Evolutionary conservation across 1,284 basidiomycete species (phyloP).

Genomic region (Xerocomus amazonicus): DNA sequence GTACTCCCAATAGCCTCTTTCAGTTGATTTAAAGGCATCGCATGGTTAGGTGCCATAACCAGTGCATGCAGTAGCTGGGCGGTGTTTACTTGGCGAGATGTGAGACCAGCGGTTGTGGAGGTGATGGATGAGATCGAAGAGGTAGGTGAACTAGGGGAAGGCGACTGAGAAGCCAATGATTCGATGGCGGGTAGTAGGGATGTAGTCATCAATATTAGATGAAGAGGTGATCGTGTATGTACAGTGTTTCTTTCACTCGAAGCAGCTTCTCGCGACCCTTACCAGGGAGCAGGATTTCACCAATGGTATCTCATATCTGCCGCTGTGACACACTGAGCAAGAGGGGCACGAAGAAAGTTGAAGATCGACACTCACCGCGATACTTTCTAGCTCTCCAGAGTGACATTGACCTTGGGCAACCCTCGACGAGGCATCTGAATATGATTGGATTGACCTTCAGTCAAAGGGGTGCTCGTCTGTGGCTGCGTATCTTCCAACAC

Average conservation of each 20-base stretch:
- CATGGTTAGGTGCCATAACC: constrained; percentile 46
- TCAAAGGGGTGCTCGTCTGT: constrained; percentile 1
- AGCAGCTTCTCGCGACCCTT: constrained; percentile 43
- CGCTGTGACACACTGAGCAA: constrained; percentile 36
- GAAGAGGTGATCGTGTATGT: constrained; percentile 21
- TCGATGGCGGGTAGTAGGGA: constrained; percentile 39
- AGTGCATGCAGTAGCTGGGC: constrained; percentile 61
- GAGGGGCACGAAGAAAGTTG: neutral
- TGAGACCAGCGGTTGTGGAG: constrained; percentile 34
- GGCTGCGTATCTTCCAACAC: neutral
- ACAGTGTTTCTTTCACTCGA: constrained; percentile 65
- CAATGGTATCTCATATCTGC: constrained; percentile 64
- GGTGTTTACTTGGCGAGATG: constrained; percentile 64
- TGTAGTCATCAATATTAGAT: neutral
- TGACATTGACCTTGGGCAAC: constrained; percentile 41
- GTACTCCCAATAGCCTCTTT: constrained; percentile 57
- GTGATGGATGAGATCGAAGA: constrained; percentile 40
- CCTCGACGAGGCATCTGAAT: constrained; percentile 18
- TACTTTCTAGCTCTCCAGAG: constrained; percentile 57
- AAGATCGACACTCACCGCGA: constrained; percentile 44
- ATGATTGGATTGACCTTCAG: constrained; percentile 9
- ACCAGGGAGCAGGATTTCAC: constrained; percentile 62
- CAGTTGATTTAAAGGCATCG: constrained; percentile 57
- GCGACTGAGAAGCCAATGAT: constrained; percentile 42
- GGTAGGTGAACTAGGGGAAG: constrained; percentile 36